A percentile compares a stretch with the other conserved stretches of the same genome.
Conservation (phyloP, 768 basidiomycete species). For the Scleroderma citrinum region DNA sequence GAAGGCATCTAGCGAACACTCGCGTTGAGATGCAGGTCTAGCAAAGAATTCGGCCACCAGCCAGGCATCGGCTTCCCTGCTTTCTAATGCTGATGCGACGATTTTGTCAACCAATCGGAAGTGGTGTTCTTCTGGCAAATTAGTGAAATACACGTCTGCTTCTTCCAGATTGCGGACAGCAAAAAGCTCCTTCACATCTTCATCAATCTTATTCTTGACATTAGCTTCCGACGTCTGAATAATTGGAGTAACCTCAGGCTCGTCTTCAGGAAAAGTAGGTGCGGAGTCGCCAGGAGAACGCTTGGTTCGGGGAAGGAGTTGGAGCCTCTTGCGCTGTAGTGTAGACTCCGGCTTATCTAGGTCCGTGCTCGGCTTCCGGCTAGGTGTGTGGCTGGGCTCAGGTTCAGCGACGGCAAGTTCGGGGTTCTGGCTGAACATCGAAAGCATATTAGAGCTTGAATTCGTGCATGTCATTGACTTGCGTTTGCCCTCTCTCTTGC, state of each 20-base stretch:
- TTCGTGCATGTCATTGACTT: conserved; percentile 75
- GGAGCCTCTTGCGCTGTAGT: conserved; percentile 59
- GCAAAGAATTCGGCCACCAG: conserved; percentile 74
- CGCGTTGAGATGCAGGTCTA: conserved; percentile 51
- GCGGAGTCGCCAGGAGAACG: conserved; percentile 49
- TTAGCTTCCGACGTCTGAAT: conserved; percentile 58
- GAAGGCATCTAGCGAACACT: conserved; percentile 55
- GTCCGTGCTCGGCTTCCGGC: conserved; percentile 36
- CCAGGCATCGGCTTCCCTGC: conserved; percentile 74
- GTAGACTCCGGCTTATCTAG: conserved; percentile 41
- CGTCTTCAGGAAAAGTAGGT: conserved; percentile 44
- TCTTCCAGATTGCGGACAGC: conserved; percentile 79
- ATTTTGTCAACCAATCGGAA: conserved; percentile 68
- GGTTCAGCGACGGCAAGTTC: conserved; percentile 53
- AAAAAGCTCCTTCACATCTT: conserved; percentile 86
- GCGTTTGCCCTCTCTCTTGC: conserved; percentile 63
- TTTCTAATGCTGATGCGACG: conserved; percentile 66
- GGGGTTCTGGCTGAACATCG: conserved; percentile 64
- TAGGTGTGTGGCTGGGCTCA: conserved; percentile 49
- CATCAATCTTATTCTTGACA: conserved; percentile 68
- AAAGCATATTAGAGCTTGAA: conserved; percentile 84
- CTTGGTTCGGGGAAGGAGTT: conserved; percentile 64
- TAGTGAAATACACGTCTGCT: conserved; percentile 80
- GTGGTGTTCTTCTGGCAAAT: conserved; percentile 61
- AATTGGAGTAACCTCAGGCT: conserved; percentile 33